Conservation (phyloP, 176 grass and related monocot genomes). For the Zoysia pacifica region DNA sequence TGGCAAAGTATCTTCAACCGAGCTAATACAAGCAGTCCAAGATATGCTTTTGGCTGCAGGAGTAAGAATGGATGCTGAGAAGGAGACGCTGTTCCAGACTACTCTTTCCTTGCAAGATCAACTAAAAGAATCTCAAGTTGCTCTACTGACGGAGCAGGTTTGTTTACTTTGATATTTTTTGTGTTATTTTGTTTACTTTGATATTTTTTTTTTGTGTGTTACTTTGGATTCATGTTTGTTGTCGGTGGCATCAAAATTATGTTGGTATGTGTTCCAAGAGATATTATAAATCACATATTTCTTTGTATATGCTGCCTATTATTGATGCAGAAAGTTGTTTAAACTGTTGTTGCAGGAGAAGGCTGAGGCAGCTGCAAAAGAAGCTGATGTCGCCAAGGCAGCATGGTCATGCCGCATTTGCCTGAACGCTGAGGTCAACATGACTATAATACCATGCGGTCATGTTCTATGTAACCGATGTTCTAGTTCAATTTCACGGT, state of each 20-base stretch:
- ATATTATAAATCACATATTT: background rate
- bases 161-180: conserved; percentile 27
- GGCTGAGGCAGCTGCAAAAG: conserved; percentile 67
- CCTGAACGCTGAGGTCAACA: conserved; percentile 72
- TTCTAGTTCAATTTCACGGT: conserved; percentile 73
- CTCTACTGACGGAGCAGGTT: conserved; percentile 95
- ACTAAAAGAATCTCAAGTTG: conserved; percentile 95
- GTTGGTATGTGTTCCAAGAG: background rate
- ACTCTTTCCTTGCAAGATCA: conserved; percentile 87
- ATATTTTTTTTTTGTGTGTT: background rate
- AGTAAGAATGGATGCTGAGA: conserved; percentile 85
- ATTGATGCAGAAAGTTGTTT: conserved; percentile 18
- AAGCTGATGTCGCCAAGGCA: conserved; percentile 76
- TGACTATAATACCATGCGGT: conserved; percentile 82
- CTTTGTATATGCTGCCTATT: background rate
- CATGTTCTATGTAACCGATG: conserved; percentile 85
- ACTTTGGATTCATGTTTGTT: conserved; percentile 29
- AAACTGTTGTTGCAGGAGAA: conserved; percentile 64
- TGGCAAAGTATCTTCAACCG: conserved; percentile 74
- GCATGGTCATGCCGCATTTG: conserved; percentile 94
- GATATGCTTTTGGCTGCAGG: conserved; percentile 92
- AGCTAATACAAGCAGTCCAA: conserved; percentile 89
- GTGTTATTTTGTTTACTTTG: background rate
- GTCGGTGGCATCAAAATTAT: background rate
- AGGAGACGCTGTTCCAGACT: conserved; percentile 76